Percentiles rank a stretch among this genome's conserved stretches.
phyloP scores from a whole-genome alignment of 768 basidiomycete species.

The Rhodotorula paludigena region DNA sequence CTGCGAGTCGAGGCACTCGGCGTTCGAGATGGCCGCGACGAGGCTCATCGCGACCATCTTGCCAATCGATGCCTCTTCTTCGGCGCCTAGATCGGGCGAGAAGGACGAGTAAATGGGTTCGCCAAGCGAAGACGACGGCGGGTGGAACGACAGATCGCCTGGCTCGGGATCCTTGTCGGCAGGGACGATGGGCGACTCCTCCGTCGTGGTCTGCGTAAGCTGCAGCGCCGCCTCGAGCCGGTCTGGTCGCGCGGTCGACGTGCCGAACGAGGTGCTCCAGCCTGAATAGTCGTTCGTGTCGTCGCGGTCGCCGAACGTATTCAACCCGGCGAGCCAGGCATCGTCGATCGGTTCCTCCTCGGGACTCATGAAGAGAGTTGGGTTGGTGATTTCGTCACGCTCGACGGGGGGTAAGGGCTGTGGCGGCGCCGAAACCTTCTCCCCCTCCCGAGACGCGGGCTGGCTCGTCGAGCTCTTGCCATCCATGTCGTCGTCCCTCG shows the following conservation, averaged over 20 bases:
- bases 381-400: neutral
- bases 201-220: neutral
- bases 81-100: conserved; percentile 44
- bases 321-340: conserved; percentile 6
- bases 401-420: neutral
- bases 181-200: neutral
- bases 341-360: conserved; percentile 30
- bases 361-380: conserved; percentile 19
- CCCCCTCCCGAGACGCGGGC: too few relatives aligned
- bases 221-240: too few relatives aligned
- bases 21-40: conserved; percentile 36
- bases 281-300: neutral
- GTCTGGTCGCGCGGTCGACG: too few relatives aligned
- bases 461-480: too few relatives aligned
- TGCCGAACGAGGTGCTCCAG: too few relatives aligned
- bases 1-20: conserved; percentile 27
- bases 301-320: neutral
- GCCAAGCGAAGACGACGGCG: conserved; percentile 14
- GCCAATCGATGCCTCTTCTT: conserved; percentile 75
- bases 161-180: neutral
- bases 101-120: conserved; percentile 32
- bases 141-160: conserved; percentile 10
- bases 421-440: neutral
- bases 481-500: too few relatives aligned
- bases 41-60: conserved; percentile 81